A percentile compares a stretch with the other conserved stretches of the same genome.
Evolutionary conservation across 352 stramenopile species (phyloP).

Genomic region (Peronospora tabacina): DNA sequence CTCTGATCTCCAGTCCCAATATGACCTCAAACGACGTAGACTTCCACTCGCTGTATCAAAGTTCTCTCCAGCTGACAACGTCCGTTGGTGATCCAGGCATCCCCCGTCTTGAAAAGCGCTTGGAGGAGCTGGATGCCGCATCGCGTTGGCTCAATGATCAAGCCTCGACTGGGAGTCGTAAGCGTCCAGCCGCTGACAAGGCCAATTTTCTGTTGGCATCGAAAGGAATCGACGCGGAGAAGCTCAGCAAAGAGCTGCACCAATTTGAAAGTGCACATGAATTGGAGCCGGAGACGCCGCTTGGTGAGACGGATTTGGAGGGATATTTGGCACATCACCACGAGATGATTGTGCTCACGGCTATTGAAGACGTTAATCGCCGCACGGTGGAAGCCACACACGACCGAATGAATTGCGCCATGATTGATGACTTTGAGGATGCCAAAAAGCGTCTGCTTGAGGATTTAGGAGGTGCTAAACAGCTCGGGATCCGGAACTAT

Average conservation of each 20-base stretch:
- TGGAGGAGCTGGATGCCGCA: conserved; percentile 75
- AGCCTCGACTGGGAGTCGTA: conserved; percentile 31
- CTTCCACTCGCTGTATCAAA: conserved; percentile 84
- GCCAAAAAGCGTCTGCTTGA: conserved; percentile 72
- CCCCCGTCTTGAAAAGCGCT: conserved; percentile 63
- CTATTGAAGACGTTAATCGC: conserved; percentile 81
- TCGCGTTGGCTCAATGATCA: conserved; percentile 43
- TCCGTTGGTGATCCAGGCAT: conserved; percentile 66
- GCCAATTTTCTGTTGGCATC: conserved; percentile 79
- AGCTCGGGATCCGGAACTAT: conserved; percentile 67
- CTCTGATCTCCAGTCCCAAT: neutral
- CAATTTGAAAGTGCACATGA: conserved; percentile 67
- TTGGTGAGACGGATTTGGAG: conserved; percentile 81
- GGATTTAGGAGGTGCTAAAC: conserved; percentile 54
- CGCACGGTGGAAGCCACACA: conserved; percentile 74
- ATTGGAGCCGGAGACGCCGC: conserved; percentile 72
- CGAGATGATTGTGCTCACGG: conserved; percentile 88
- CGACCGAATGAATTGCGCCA: conserved; percentile 78
- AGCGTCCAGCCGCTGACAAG: conserved; percentile 57
- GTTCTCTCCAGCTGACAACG: conserved; percentile 80
- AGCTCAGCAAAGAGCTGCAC: conserved; percentile 76
- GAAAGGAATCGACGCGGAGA: conserved; percentile 83
- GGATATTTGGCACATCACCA: conserved; percentile 86
- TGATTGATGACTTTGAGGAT: conserved; percentile 82
- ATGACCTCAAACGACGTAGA: conserved; percentile 58